Base-by-base conservation (phyloP, 2,329 filamentous ascomycete species). In the Aspergillus piperis region DNA sequence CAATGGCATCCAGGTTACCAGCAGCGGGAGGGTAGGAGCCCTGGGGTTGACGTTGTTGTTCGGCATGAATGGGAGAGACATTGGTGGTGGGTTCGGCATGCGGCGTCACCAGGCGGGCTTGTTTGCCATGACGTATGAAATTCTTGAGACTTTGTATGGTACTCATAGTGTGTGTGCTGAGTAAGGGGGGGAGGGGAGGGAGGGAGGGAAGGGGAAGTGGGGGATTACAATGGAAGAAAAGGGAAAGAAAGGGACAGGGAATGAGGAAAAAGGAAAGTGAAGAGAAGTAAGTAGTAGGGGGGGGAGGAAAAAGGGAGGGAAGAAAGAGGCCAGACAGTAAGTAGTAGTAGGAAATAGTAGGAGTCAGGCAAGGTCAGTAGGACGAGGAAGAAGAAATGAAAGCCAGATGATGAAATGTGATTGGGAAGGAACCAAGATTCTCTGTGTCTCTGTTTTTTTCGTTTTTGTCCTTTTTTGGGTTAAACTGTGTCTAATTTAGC, bases 111-210 rank as follows among this genome's bases (percentile, higher is more conserved):
- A 82, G 83, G 67, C 92, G 90, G 69, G 92, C 94, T 83, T 96
- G 92, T 83, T 97, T 97, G 79, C 94, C 94, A 83, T 97, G 94
- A 68, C 94, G 91, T 80, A 98, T 95, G 80, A 98, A 96, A 80
- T 97, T 97, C 81, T 98, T 97, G 71, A 97, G 86, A 75, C 95
- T 95, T 82, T 97, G 94, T 81, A 97, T 96, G 50, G 86, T 86
- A 70, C 84, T 86, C 86, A 88, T 88, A 72, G 48, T 72, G 32
- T 36, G 32, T 36, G 32, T 36, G 66, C 62, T 60, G 59, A 61
- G 62, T 60, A 54, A 50, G 60, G 58, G 39, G 54, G 54, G 49
- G 39, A 52, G 54, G 49, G 23, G 49, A 23, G 39, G 47, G 54
- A 47, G 27, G 51, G 23, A 27, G 39, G 21, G 32, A 59, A 62